Evolutionary conservation across 768 basidiomycete genomes (phyloP), one percentile per base, ranked within the genome.

Genomic region (Pleurotus platypus): DNA sequence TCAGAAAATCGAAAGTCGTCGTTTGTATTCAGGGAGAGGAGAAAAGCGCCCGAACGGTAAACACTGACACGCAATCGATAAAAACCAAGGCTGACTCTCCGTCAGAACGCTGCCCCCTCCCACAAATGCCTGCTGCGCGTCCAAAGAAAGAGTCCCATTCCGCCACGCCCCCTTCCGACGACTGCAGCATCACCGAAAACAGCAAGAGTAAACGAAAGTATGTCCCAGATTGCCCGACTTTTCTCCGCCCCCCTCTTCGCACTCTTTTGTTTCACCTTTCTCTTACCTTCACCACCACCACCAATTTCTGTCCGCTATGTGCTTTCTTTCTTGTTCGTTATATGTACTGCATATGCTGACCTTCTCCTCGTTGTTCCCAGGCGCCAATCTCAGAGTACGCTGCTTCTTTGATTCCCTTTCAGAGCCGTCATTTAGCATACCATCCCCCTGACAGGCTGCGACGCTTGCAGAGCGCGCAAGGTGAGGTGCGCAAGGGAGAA

Each of bases 381-480:
- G 84, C 85, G 89, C 64, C 90, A 92, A 76, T 90, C 89, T 55
- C 90, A 92, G 71, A 92, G 90, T 90, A 64, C 58, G 86, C 78
- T 27, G 16, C 22, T 38, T 43, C 60, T 57, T 61, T 55, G 40
- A 42, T 55, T 59, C 58, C 35, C 55, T 56, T 40, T 60, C 51
- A 57, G 56, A 35, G 30, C 30, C 63, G 58, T 58, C 62, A 54
- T 63, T 60, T 56, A 61, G 60, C 30, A 35, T 35, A 35, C 30
- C 30, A 9, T 3, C 55, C 60, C 56, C 57, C 38, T 46, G 47
- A 49, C 64, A 92, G 90, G 90, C 67, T 92, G 90, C 70, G 90
- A 92, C 74, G 90, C 90, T 46, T 92, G 91, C 71, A 78, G 90
- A 62, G 87, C 90, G 8, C 86, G 91, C 68, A 93, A 94, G 70